Evolutionary conservation across 345 rosid species (phyloP).

Genomic region (Trapa incisa): DNA sequence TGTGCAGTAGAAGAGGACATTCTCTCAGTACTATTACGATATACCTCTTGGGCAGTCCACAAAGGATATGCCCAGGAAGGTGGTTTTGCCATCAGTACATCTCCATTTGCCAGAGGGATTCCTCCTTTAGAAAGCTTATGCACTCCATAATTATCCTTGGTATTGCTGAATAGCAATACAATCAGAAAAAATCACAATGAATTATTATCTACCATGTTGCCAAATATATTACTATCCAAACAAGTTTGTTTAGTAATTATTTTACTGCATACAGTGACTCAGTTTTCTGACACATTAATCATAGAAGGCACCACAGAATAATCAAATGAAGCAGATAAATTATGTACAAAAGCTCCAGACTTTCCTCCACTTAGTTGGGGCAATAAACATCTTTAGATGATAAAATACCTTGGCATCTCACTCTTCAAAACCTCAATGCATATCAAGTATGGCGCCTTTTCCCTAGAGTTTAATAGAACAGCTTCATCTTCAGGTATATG

Average conservation of each 20-base stretch:
- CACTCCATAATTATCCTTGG: constrained; percentile 53
- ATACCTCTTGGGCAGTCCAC: constrained; percentile 91
- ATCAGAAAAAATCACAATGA: constrained; percentile 12
- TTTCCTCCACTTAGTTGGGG: not conserved
- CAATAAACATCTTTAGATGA: not conserved
- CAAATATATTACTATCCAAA: not conserved
- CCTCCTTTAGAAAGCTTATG: constrained; percentile 96
- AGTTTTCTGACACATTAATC: not conserved
- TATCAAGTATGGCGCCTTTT: constrained; percentile 95
- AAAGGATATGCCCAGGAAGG: constrained; percentile 99
- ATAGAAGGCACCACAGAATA: not conserved
- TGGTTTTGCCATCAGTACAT: constrained; percentile 87
- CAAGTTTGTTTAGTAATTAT: not conserved
- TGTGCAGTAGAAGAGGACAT: constrained; percentile 91
- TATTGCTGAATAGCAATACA: constrained; percentile 27
- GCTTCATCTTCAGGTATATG: constrained; percentile 98
- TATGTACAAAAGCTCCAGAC: not conserved
- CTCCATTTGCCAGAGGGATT: constrained; percentile 95
- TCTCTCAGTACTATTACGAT: constrained; percentile 93
- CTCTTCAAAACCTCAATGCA: constrained; percentile 83
- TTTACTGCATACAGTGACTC: not conserved
- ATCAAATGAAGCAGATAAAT: not conserved
- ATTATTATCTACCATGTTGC: constrained; percentile 1
- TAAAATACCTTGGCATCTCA: constrained; percentile 58
- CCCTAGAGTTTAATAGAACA: constrained; percentile 94